phyloP scores from a whole-genome alignment of 116 monocot species.

The Iris pallida region DNA sequence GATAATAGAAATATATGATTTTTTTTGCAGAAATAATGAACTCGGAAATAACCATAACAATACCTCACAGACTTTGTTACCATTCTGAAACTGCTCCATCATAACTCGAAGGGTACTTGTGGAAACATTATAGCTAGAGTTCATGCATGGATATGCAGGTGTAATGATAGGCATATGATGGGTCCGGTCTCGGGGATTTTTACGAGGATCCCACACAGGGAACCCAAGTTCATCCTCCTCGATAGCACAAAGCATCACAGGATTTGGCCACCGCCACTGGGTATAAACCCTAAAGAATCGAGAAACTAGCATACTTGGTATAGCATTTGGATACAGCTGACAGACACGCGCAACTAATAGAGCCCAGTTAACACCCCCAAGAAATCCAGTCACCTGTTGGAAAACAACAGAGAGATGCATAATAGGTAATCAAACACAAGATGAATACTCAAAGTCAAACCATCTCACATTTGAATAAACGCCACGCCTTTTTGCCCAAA shows the following conservation, averaged over 20 bases:
- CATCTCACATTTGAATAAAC: constrained; percentile 97
- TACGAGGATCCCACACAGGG: constrained; percentile 93
- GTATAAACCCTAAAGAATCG: constrained; percentile 98
- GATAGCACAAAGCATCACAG: constrained; percentile 82
- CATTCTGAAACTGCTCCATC: constrained; percentile 78
- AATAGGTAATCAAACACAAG: neutral
- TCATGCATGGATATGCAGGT: constrained; percentile 99
- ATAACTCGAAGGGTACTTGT: constrained; percentile 86
- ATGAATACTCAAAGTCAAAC: neutral
- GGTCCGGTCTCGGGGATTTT: constrained; percentile 81
- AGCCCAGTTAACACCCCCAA: constrained; percentile 98
- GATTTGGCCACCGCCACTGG: constrained; percentile 98
- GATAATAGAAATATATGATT: neutral
- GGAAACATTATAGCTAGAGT: constrained; percentile 97
- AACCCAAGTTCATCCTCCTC: constrained; percentile 92
- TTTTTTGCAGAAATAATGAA: neutral
- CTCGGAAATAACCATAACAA: neutral
- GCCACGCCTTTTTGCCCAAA: constrained; percentile 91
- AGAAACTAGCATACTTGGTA: constrained; percentile 86
- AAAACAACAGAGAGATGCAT: neutral
- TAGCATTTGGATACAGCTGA: constrained; percentile 98
- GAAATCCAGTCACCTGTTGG: constrained; percentile 90
- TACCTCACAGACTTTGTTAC: constrained; percentile 87
- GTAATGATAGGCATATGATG: constrained; percentile 99
- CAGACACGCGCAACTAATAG: constrained; percentile 86